Evolutionary conservation across 352 stramenopile genomes (phyloP).

Genomic region (Phytophthora uliginosa): DNA sequence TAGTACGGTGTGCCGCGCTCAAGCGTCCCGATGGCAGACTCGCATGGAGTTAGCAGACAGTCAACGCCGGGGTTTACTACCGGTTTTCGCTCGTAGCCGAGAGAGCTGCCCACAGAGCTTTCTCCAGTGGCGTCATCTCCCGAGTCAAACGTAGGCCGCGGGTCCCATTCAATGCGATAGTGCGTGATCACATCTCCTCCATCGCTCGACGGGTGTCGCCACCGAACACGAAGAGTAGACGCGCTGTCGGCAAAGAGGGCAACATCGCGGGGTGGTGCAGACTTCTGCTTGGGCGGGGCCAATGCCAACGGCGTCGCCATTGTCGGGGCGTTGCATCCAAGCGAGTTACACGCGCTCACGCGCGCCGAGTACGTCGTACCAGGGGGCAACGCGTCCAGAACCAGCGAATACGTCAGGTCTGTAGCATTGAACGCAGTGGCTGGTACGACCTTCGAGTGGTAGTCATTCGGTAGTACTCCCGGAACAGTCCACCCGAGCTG

Average conservation of each 20-base stretch:
- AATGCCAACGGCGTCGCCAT: constrained; percentile 78
- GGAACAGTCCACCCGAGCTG: constrained; percentile 76
- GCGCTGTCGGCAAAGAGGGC: constrained; percentile 76
- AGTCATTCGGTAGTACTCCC: constrained; percentile 60
- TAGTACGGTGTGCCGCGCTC: constrained; percentile 88
- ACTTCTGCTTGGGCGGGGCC: constrained; percentile 88
- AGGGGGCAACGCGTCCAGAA: constrained; percentile 58
- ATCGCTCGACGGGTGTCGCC: constrained; percentile 91
- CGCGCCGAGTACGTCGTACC: constrained; percentile 89
- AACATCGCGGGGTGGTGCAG: constrained; percentile 84
- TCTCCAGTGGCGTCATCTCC: constrained; percentile 40
- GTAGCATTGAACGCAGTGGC: constrained; percentile 5
- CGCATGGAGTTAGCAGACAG: constrained; percentile 83
- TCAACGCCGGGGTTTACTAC: constrained; percentile 77
- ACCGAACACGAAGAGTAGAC: constrained; percentile 88
- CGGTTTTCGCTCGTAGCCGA: constrained; percentile 83
- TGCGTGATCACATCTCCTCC: constrained; percentile 94
- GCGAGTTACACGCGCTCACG: constrained; percentile 91
- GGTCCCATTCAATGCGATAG: constrained; percentile 97
- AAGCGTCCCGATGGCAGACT: constrained; percentile 87
- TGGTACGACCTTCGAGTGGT: constrained; percentile 53
- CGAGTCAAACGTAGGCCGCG: constrained; percentile 84
- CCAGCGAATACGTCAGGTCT: constrained; percentile 26
- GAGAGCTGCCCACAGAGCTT: constrained; percentile 57
- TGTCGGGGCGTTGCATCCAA: constrained; percentile 91